phyloP scores from a whole-genome alignment of 1,284 basidiomycete genomes.

The Sanghuangporus weigelae region DNA sequence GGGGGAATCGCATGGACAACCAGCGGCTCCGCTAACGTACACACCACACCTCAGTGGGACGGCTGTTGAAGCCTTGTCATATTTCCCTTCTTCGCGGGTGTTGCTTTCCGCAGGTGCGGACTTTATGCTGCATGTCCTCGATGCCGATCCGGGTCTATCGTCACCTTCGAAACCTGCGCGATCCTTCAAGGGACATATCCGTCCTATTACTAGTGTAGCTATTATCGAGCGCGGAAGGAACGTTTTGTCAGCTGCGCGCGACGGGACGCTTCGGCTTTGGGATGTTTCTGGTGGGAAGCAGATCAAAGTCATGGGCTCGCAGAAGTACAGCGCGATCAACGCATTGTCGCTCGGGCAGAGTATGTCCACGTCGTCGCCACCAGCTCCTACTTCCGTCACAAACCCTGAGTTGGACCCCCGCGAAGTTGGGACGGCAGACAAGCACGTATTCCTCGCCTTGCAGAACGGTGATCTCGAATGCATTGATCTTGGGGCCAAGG shows the following conservation, averaged over 20 bases:
- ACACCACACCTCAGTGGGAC: conserved; percentile 44
- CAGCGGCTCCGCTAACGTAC: conserved; percentile 9
- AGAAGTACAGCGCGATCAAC: conserved; percentile 36
- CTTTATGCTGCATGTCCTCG: conserved; percentile 55
- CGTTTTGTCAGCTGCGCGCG: conserved; percentile 57
- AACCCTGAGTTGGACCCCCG: conserved; percentile 29
- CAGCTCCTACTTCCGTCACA: not conserved
- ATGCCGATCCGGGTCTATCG: conserved; percentile 40
- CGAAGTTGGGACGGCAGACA: conserved; percentile 45
- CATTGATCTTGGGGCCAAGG: conserved; percentile 52
- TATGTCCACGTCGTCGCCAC: not conserved
- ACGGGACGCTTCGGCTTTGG: conserved; percentile 72
- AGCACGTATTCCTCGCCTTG: conserved; percentile 50
- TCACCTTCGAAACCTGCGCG: conserved; percentile 40
- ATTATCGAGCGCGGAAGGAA: conserved; percentile 64
- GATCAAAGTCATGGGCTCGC: conserved; percentile 34
- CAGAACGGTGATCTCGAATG: conserved; percentile 52
- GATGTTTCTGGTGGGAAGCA: conserved; percentile 56
- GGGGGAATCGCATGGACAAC: not conserved
- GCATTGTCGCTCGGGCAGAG: conserved; percentile 40
- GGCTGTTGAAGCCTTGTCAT: conserved; percentile 48
- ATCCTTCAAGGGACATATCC: conserved; percentile 63
- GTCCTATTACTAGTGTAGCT: conserved; percentile 52
- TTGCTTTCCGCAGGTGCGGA: conserved; percentile 61
- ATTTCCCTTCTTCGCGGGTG: conserved; percentile 61